phyloP scores from a whole-genome alignment of 2,329 filamentous ascomycete species.

The Curvularia lunata region DNA sequence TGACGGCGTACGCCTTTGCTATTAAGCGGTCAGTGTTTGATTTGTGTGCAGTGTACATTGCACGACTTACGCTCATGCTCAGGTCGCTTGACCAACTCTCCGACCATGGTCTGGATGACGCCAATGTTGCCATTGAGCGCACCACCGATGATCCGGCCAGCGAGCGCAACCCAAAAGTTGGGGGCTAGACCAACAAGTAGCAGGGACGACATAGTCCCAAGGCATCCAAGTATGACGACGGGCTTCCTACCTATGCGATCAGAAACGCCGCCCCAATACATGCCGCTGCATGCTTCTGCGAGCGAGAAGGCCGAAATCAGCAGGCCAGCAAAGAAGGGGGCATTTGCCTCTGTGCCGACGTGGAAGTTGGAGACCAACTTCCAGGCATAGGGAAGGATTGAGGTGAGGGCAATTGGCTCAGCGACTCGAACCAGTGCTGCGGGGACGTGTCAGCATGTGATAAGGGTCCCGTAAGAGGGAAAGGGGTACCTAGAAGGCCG shows the following conservation, averaged over 20 bases:
- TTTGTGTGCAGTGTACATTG: slow-evolving; percentile 5
- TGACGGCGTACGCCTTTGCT: slow-evolving; percentile 83
- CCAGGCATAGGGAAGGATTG: slow-evolving; percentile 81
- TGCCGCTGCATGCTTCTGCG: slow-evolving; percentile 83
- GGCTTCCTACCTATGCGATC: slow-evolving; percentile 51
- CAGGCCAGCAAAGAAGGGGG: slow-evolving; percentile 84
- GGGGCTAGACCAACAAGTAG: slow-evolving; percentile 80
- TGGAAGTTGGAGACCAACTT: slow-evolving; percentile 49
- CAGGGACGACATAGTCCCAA: slow-evolving; percentile 83
- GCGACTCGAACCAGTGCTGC: slow-evolving; percentile 88
- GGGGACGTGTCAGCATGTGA: slow-evolving; percentile 11
- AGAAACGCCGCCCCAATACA: slow-evolving; percentile 58
- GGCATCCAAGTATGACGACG: slow-evolving; percentile 58
- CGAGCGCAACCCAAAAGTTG: slow-evolving; percentile 83
- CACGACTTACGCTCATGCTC: slow-evolving; percentile 78
- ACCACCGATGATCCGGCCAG: slow-evolving; percentile 78
- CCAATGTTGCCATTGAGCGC: slow-evolving; percentile 81
- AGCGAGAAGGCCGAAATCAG: slow-evolving; percentile 93
- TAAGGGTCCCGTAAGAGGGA: not conserved
- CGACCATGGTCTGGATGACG: slow-evolving; percentile 89
- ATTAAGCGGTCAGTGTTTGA: slow-evolving; percentile 68
- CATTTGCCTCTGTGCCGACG: slow-evolving; percentile 45
- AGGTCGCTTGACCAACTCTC: slow-evolving; percentile 80
- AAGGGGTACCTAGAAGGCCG: slow-evolving; percentile 75
- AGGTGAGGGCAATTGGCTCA: slow-evolving; percentile 90